These are phyloP conservation scores for Solanum corneliomulleri DNA, from an alignment of 257 asterid species.

Conservation along the genomic window DNA sequence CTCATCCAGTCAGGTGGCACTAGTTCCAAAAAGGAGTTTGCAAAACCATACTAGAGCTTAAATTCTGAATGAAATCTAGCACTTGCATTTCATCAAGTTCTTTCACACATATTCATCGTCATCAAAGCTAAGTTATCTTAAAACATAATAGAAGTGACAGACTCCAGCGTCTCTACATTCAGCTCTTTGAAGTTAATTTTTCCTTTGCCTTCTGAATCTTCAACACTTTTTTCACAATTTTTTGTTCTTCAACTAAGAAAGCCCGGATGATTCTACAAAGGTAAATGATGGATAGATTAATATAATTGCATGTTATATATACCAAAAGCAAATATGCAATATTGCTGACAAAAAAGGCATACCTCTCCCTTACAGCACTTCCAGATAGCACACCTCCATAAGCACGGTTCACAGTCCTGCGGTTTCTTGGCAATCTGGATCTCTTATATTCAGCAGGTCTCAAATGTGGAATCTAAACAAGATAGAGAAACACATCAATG, in stretches of 20 bases:
- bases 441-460: slow-evolving; percentile 76
- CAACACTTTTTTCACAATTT: slow-evolving; percentile 62
- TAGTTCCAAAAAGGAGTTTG: background rate
- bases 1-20: background rate
- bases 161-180: background rate
- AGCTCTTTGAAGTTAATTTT: slow-evolving; percentile 40
- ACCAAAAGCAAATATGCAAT: background rate
- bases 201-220: slow-evolving; percentile 66
- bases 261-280: slow-evolving; percentile 52
- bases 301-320: background rate
- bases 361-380: slow-evolving; percentile 65
- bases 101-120: slow-evolving; percentile 17
- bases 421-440: slow-evolving; percentile 53
- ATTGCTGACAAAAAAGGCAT: background rate
- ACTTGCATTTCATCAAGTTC: background rate
- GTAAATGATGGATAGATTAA: background rate
- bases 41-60: background rate
- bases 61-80: background rate
- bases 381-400: slow-evolving; percentile 71
- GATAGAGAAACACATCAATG: background rate
- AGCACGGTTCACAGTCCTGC: slow-evolving; percentile 70
- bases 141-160: background rate
- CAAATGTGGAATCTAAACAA: slow-evolving; percentile 53
- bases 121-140: slow-evolving; percentile 7
- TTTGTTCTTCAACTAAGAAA: slow-evolving; percentile 69